Conservation (phyloP, 345 rosid species). For the Diplotaxis tenuifolia region DNA sequence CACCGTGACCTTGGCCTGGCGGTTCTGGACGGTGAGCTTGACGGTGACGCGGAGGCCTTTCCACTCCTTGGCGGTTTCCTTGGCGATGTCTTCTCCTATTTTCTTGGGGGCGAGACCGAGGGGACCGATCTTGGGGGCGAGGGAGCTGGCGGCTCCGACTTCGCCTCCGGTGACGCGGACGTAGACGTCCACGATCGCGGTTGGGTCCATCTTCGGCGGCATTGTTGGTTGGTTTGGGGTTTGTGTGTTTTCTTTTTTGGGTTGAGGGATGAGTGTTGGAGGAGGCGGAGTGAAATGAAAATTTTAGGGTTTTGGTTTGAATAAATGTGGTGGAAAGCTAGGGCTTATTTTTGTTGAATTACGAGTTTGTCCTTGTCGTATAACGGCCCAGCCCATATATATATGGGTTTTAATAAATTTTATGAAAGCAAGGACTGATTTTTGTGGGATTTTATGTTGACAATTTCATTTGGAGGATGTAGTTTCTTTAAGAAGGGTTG, state of each 20-base stretch:
- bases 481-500: no score
- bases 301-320: constrained; percentile 11
- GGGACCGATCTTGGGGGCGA: constrained; percentile 62
- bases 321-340: background rate
- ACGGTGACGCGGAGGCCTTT: constrained; percentile 61
- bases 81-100: constrained; percentile 65
- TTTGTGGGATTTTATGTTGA: background rate
- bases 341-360: constrained; percentile 16
- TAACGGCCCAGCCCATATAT: background rate
- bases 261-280: background rate
- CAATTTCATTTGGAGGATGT: no score
- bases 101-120: constrained; percentile 65
- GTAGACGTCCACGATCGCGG: constrained; percentile 52
- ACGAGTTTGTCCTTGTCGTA: background rate
- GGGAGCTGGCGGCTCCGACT: constrained; percentile 61
- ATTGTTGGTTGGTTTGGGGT: constrained; percentile 18
- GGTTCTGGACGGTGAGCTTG: constrained; percentile 59
- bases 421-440: background rate
- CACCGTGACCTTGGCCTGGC: constrained; percentile 56
- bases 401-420: constrained; percentile 2
- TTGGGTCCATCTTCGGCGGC: constrained; percentile 64
- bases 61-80: constrained; percentile 62
- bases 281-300: constrained; percentile 23
- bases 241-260: no score
- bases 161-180: constrained; percentile 63